Evolutionary conservation across 768 basidiomycete species (phyloP).

Genomic region (Leccinum incarnatum): DNA sequence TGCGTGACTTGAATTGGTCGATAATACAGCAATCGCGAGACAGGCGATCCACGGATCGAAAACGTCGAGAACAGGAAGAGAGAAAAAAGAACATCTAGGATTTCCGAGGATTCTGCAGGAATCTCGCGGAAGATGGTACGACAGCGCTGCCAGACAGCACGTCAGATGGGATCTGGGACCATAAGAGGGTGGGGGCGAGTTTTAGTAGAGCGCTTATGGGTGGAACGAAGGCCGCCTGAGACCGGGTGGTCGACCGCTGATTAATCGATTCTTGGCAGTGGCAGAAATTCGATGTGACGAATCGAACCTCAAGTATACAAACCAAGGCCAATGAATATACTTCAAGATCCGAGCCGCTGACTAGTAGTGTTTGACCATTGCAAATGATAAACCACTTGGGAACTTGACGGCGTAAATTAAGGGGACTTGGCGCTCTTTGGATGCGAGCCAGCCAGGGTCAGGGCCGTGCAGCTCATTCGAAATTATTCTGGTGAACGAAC

Average conservation of each 20-base stretch:
- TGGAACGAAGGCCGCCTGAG: conserved; percentile 8
- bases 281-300: background rate
- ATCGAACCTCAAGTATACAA: background rate
- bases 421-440: background rate
- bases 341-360: background rate
- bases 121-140: conserved; percentile 53
- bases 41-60: conserved; percentile 59
- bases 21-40: conserved; percentile 52
- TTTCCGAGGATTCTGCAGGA: conserved; percentile 49
- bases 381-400: background rate
- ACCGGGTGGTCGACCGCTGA: background rate
- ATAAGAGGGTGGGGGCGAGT: background rate
- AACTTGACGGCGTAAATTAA: background rate
- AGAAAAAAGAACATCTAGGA: conserved; percentile 32
- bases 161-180: background rate
- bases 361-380: conserved; percentile 1
- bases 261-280: background rate
- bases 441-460: background rate
- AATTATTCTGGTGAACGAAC: background rate
- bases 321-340: background rate
- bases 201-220: background rate
- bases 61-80: conserved; percentile 37
- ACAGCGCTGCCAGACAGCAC: conserved; percentile 40
- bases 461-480: background rate
- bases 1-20: conserved; percentile 42